These are phyloP conservation scores for Austroboletus niveus DNA, from an alignment of 1,284 basidiomycete genomes.

Conservation along the genomic window DNA sequence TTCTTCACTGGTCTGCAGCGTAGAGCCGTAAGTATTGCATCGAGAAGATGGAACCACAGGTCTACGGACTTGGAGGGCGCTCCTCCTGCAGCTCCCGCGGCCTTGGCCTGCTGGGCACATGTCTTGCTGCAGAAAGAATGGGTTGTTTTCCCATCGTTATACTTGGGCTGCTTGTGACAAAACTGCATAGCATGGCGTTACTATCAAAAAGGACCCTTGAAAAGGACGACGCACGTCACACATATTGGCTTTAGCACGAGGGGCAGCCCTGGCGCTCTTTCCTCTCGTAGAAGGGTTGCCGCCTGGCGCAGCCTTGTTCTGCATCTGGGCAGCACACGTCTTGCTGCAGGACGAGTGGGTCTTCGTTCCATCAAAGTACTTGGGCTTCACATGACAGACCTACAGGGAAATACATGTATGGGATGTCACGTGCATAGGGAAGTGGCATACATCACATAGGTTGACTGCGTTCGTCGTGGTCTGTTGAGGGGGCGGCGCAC, in stretches of 20 bases:
- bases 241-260: constrained; percentile 27
- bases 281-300: constrained; percentile 18
- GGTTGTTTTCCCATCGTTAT: constrained; percentile 48
- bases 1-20: constrained; percentile 46
- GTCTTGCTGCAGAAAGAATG: constrained; percentile 59
- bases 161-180: constrained; percentile 53
- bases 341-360: constrained; percentile 39
- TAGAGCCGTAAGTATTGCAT: constrained; percentile 53
- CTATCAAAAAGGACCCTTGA: constrained; percentile 2
- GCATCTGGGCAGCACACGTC: constrained; percentile 34
- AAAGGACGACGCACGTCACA: constrained; percentile 29
- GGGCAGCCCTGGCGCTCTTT: constrained; percentile 20
- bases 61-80: constrained; percentile 33
- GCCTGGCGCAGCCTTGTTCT: constrained; percentile 18
- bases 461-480: constrained; percentile 22
- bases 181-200: constrained; percentile 22
- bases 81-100: constrained; percentile 28
- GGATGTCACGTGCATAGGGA: constrained; percentile 1
- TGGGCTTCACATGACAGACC: constrained; percentile 52
- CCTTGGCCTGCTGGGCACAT: constrained; percentile 48
- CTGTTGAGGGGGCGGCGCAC: constrained; percentile 26
- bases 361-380: constrained; percentile 40
- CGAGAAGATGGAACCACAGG: constrained; percentile 18
- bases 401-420: constrained; percentile 12
- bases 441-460: constrained; percentile 30